Percentiles rank a stretch among this genome's conserved stretches.
Conservation (phyloP, 139 green algal genomes). For the Deuterostichococcus epilithicus region DNA sequence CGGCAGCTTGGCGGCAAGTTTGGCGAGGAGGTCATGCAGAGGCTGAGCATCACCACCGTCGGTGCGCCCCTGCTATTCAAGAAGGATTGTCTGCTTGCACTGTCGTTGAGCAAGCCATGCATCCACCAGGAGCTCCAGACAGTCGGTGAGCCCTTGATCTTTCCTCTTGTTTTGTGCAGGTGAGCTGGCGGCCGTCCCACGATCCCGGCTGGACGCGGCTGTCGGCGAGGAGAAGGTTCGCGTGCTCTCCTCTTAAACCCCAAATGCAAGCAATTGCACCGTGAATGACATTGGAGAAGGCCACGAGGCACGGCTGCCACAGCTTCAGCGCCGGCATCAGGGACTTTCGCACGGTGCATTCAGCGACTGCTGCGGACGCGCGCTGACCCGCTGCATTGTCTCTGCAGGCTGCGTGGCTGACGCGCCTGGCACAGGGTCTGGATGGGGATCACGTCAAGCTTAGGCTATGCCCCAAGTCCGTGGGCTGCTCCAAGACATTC, state of each 20-base stretch:
- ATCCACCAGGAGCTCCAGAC: too few relatives aligned
- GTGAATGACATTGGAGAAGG: too few relatives aligned
- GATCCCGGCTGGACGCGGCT: slow-evolving; percentile 36
- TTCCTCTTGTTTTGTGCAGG: slow-evolving; percentile 24
- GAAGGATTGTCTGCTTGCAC: too few relatives aligned
- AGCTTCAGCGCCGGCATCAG: too few relatives aligned
- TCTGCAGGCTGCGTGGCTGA: slow-evolving; percentile 37
- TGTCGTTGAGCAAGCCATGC: too few relatives aligned
- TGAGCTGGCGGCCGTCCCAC: slow-evolving; percentile 57
- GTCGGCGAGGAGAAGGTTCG: slow-evolving; percentile 36
- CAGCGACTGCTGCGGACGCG: too few relatives aligned
- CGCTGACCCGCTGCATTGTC: neutral
- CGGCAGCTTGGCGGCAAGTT: slow-evolving; percentile 73
- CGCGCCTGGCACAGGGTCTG: slow-evolving; percentile 47
- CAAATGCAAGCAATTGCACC: too few relatives aligned
- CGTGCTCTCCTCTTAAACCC: neutral
- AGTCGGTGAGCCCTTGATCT: too few relatives aligned
- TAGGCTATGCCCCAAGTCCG: slow-evolving; percentile 61
- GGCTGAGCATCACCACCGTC: slow-evolving; percentile 49
- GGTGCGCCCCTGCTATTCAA: slow-evolving; percentile 31
- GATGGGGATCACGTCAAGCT: slow-evolving; percentile 60
- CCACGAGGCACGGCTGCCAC: too few relatives aligned
- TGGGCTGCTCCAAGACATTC: slow-evolving; percentile 82
- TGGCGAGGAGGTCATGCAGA: slow-evolving; percentile 44
- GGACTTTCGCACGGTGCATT: too few relatives aligned